Conservation (phyloP, 2,329 filamentous ascomycete species). For the Fusarium irregulare region DNA sequence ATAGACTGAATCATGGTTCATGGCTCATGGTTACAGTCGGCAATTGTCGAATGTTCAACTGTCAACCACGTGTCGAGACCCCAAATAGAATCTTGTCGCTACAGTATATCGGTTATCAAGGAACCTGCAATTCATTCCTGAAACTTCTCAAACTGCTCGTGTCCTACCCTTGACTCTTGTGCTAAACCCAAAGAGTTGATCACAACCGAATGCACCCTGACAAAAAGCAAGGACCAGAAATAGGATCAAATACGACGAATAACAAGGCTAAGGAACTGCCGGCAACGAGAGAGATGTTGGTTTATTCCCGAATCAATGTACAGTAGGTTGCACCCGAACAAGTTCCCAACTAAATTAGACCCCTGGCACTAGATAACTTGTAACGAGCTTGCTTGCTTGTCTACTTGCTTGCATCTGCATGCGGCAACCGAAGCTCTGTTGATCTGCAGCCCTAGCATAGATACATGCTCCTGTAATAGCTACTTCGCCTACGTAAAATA, state of each 20-base stretch:
- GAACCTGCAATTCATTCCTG: background rate
- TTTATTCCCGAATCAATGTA: background rate
- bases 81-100: background rate
- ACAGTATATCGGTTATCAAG: background rate
- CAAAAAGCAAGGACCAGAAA: slow-evolving; percentile 7
- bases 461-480: background rate
- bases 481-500: background rate
- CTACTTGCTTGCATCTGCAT: slow-evolving; percentile 14
- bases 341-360: slow-evolving; percentile 2
- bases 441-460: background rate
- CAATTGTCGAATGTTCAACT: slow-evolving; percentile 3
- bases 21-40: background rate
- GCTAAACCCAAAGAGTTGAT: slow-evolving; percentile 9
- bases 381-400: slow-evolving; percentile 15
- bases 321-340: background rate
- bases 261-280: background rate
- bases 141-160: slow-evolving; percentile 5
- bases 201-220: background rate
- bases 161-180: background rate
- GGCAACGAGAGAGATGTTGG: background rate
- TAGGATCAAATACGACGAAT: background rate
- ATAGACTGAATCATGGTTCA: slow-evolving; percentile 27
- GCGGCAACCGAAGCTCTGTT: slow-evolving; percentile 10
- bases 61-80: slow-evolving; percentile 25
- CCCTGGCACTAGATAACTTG: slow-evolving; percentile 7